Percentiles rank a stretch among this genome's conserved stretches.
These are phyloP conservation scores for Mycena albidolilacea DNA, from an alignment of 768 basidiomycete genomes.

Conservation along the genomic window DNA sequence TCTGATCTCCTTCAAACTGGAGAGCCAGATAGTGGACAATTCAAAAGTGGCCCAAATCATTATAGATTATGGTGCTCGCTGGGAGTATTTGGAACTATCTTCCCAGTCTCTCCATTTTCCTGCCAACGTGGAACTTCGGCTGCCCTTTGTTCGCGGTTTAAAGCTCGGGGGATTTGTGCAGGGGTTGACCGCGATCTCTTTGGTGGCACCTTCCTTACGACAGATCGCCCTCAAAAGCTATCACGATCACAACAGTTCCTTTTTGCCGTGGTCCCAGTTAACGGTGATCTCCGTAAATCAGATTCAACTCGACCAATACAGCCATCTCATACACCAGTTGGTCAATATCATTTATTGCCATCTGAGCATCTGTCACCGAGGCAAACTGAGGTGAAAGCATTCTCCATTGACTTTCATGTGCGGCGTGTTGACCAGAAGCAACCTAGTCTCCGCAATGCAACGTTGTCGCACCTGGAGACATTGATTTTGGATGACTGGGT, in stretches of 20 bases:
- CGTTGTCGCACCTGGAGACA: background rate
- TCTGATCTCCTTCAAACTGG: background rate
- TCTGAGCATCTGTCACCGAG: background rate
- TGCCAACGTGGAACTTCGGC: background rate
- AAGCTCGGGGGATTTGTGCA: background rate
- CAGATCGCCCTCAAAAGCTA: background rate
- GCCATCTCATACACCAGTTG: background rate
- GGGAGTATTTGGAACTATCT: background rate
- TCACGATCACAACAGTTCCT: background rate
- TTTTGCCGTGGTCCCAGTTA: slow-evolving; percentile 8
- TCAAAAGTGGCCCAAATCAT: background rate
- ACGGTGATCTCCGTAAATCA: background rate
- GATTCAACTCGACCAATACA: background rate
- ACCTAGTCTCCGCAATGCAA: background rate
- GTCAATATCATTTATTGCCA: background rate
- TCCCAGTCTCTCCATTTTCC: background rate
- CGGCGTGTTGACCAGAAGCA: background rate
- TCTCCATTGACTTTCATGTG: background rate
- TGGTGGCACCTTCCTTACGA: background rate
- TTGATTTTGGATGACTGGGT: background rate
- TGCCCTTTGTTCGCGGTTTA: background rate
- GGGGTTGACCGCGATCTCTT: too few relatives aligned
- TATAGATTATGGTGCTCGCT: background rate
- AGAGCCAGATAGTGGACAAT: too few relatives aligned
- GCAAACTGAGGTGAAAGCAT: background rate